phyloP scores from a whole-genome alignment of 768 basidiomycete species.

The Leccinellum albellum region DNA sequence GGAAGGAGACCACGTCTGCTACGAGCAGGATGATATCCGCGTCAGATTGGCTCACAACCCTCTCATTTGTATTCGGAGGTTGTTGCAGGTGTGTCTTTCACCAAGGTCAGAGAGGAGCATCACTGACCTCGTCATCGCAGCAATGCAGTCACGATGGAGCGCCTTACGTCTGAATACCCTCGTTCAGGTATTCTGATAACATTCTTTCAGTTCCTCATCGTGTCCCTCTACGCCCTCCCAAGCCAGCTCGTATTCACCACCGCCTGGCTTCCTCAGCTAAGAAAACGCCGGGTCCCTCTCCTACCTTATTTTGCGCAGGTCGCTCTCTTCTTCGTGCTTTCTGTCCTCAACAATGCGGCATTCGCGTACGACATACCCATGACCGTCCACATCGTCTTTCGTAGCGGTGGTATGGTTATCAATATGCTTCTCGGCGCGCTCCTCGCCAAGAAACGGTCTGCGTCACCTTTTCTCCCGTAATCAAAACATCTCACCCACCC shows the following conservation, averaged over 20 bases:
- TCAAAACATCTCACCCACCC: slow-evolving; percentile 3
- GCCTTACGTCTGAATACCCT: slow-evolving; percentile 64
- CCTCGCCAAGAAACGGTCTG: slow-evolving; percentile 56
- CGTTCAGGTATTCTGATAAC: slow-evolving; percentile 81
- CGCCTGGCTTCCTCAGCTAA: slow-evolving; percentile 43
- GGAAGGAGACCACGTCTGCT: not conserved
- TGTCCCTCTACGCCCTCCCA: slow-evolving; percentile 72
- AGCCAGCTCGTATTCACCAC: slow-evolving; percentile 43
- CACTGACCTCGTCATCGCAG: slow-evolving; percentile 32
- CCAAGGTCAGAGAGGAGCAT: not conserved
- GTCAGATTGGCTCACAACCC: slow-evolving; percentile 55
- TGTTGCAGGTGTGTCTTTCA: slow-evolving; percentile 59
- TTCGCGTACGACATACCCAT: slow-evolving; percentile 87
- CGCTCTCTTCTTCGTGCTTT: slow-evolving; percentile 72
- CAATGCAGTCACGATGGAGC: slow-evolving; percentile 77
- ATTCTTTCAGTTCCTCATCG: slow-evolving; percentile 77
- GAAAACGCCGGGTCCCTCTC: slow-evolving; percentile 66
- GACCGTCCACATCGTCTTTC: slow-evolving; percentile 91
- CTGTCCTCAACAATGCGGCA: slow-evolving; percentile 85
- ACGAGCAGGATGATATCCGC: slow-evolving; percentile 11
- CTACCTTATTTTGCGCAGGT: slow-evolving; percentile 76
- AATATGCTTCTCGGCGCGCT: slow-evolving; percentile 80
- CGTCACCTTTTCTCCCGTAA: slow-evolving; percentile 20
- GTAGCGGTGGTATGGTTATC: slow-evolving; percentile 81
- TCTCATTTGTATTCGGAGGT: slow-evolving; percentile 82